Percentiles rank a stretch among this genome's conserved stretches.
These are phyloP conservation scores for Cutaneotrichosporon daszewskae DNA, from an alignment of 1,284 basidiomycete species.

Conservation along the genomic window DNA sequence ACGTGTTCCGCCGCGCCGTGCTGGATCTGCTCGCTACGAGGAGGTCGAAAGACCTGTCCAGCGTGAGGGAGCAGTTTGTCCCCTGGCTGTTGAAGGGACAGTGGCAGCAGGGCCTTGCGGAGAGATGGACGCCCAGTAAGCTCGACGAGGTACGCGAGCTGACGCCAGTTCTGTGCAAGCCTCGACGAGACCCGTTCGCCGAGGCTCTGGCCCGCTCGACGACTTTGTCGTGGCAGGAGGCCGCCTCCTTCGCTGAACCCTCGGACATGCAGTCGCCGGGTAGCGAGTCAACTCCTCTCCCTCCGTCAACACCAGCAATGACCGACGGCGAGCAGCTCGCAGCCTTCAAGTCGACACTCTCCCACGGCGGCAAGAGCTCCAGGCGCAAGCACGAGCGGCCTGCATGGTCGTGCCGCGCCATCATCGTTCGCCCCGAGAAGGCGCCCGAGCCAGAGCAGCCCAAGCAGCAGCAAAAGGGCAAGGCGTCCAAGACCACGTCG, in stretches of 20 bases:
- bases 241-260: slow-evolving; percentile 8
- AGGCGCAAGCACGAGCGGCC: not conserved
- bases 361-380: slow-evolving; percentile 1
- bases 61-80: slow-evolving; percentile 76
- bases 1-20: slow-evolving; percentile 70
- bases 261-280: slow-evolving; percentile 18
- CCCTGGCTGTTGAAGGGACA: slow-evolving; percentile 83
- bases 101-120: slow-evolving; percentile 51
- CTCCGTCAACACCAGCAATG: not conserved
- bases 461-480: slow-evolving; percentile 3
- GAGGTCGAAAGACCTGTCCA: slow-evolving; percentile 62
- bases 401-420: slow-evolving; percentile 37
- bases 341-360: slow-evolving; percentile 7
- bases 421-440: slow-evolving; percentile 19
- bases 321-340: slow-evolving; percentile 14
- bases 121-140: slow-evolving; percentile 41
- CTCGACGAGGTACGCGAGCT: slow-evolving; percentile 2
- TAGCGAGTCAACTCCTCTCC: slow-evolving; percentile 21
- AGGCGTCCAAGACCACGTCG: slow-evolving; percentile 22
- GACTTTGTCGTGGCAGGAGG: slow-evolving; percentile 21
- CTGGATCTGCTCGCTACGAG: slow-evolving; percentile 63
- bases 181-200: slow-evolving; percentile 40
- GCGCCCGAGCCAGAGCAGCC: slow-evolving; percentile 8
- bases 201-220: slow-evolving; percentile 45
- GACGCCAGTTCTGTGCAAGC: slow-evolving; percentile 38